These are phyloP conservation scores for Moringa oleifera DNA, from an alignment of 345 rosid genomes.

Conservation along the genomic window DNA sequence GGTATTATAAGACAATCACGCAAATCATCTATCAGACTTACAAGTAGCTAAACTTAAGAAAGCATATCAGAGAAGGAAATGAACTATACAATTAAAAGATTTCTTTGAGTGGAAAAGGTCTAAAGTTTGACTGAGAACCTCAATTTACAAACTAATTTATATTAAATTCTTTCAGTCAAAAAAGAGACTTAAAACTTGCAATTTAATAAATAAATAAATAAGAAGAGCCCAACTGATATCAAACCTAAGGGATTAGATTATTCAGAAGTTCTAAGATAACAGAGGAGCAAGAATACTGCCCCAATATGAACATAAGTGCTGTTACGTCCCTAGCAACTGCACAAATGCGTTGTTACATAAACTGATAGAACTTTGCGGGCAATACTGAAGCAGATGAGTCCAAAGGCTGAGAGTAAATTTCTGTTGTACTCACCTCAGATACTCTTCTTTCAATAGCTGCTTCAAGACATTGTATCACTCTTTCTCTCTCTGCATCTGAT, in stretches of 20 bases:
- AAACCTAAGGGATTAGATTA: too few species aligned
- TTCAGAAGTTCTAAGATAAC: too few species aligned
- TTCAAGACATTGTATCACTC: constrained; percentile 83
- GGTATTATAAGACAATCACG: neutral
- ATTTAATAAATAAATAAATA: too few species aligned
- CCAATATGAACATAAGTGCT: too few species aligned
- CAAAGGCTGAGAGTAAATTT: too few species aligned
- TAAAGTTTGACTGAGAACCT: constrained; percentile 9
- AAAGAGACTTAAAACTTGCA: neutral
- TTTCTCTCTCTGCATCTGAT: constrained; percentile 72
- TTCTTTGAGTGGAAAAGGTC: constrained; percentile 4
- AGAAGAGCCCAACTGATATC: too few species aligned
- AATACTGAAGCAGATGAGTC: too few species aligned
- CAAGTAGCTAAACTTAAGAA: constrained; percentile 10
- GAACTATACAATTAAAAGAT: neutral
- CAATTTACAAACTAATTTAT: neutral
- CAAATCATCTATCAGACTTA: neutral
- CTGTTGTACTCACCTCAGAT: constrained; percentile 52
- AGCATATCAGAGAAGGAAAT: constrained; percentile 8
- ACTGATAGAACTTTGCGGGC: neutral
- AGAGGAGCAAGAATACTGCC: too few species aligned
- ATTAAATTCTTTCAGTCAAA: constrained; percentile 5
- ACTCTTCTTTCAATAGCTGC: constrained; percentile 95
- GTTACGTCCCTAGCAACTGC: neutral
- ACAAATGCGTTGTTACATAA: neutral